Base-by-base conservation (phyloP, 306 rosid genomes). In the Vicia sativa region DNA sequence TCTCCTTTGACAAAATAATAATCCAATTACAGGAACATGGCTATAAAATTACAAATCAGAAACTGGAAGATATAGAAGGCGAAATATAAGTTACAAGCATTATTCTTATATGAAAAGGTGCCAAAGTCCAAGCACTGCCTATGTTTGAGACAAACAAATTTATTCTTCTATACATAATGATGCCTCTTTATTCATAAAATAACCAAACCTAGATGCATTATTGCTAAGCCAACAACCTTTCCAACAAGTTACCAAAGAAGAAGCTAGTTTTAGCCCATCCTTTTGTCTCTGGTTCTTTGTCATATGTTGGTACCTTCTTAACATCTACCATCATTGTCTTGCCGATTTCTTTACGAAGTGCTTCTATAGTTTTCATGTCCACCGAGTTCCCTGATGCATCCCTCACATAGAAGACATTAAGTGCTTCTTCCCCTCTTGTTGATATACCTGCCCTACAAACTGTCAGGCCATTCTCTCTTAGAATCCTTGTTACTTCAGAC, bases 161-260 rank as follows among this genome's bases (percentile, higher is more conserved):
- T 81, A 65, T 83, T 83, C 60, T 67, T 74, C 74, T 81, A 67
- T 79, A 79, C 87, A 81, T 25, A 12, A 35, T 31, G 59, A 53
- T 45, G 65, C n/a, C 65, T 42, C 59, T 69, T 70, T 21, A 21
- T 39, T 26, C 26, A 61, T 44, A 70, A 64, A 48, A 52, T 35
- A 68, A 65, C 31, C 68, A 54, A n/a, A 25, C 4, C 14, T 34
- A 53, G 4, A 21, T 50, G 76, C 62, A 73, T 37, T 16, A 56
- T 46, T 52, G 2, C 72, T 70, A 89, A 72, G 80, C 80, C 71
- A 89, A 79, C 78, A 89, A 84, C 74, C 80, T 86, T 75, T 92
- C 93, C 19, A 90, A 70, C 87, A 85, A 81, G 87, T 86, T 85
- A 1, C 96, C 91, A 63, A 89, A 87, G 87, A 86, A 92, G 91